Conservation (phyloP, 1,139 yeast genomes). For the Yamadazyma conglobata region DNA sequence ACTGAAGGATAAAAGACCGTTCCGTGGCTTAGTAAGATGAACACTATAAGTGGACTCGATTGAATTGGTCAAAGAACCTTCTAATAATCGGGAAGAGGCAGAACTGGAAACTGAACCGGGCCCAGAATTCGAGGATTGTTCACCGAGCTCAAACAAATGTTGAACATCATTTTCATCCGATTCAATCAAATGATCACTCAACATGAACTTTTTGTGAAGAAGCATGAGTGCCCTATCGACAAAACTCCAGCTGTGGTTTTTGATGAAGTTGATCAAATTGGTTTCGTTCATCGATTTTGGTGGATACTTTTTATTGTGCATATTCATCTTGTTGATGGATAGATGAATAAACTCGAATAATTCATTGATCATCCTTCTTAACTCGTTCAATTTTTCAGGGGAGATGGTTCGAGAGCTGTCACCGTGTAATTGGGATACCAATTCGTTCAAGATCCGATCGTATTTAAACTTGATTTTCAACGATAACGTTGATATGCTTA, state of each 20-base stretch:
- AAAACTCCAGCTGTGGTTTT: conserved; percentile 50
- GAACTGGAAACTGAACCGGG: too few relatives aligned
- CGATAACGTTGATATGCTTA: conserved; percentile 39
- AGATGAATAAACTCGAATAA: conserved; percentile 48
- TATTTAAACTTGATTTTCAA: conserved; percentile 53
- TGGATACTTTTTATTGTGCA: conserved; percentile 23
- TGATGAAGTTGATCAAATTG: conserved; percentile 46
- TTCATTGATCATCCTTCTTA: conserved; percentile 47
- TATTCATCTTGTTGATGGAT: conserved; percentile 33
- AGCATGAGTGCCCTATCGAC: conserved; percentile 56
- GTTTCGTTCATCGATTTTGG: conserved; percentile 38
- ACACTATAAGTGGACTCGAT: conserved; percentile 12
- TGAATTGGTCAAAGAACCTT: neutral
- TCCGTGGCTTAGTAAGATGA: conserved; percentile 18
- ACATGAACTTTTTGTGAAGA: conserved; percentile 50
- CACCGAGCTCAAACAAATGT: too few relatives aligned
- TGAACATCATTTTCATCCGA: too few relatives aligned
- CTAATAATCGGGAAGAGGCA: too few relatives aligned
- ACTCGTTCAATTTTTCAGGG: conserved; percentile 36
- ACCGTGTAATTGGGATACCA: conserved; percentile 42
- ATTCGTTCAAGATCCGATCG: conserved; percentile 49
- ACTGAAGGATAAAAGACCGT: conserved; percentile 30
- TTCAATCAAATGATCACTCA: conserved; percentile 21
- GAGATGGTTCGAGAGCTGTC: conserved; percentile 37
- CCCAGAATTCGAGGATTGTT: neutral